phyloP scores from a whole-genome alignment of 2,329 filamentous ascomycete genomes.

The Aspergillus eucalypticola region DNA sequence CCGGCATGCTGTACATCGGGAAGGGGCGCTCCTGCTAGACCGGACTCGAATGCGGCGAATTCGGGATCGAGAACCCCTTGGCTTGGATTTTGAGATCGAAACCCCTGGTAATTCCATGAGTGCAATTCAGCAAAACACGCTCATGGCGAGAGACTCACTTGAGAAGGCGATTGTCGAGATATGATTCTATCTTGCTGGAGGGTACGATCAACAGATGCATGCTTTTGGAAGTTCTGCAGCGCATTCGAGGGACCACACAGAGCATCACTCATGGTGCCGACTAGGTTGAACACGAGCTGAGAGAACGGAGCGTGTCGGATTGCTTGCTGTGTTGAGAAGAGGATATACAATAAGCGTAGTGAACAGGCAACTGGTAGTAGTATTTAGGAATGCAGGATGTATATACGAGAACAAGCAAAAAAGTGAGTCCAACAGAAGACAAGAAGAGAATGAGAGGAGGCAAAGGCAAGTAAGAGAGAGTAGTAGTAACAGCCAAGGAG shows the following conservation, averaged over 20 bases:
- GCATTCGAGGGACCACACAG: constrained; percentile 75
- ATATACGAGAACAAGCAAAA: neutral
- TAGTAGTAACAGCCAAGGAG: constrained; percentile 5
- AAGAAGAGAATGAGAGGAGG: constrained; percentile 6
- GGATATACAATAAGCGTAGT: neutral
- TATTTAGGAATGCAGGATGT: neutral
- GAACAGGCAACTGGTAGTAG: neutral
- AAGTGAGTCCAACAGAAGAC: neutral
- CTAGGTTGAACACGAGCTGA: neutral
- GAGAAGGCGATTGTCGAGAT: constrained; percentile 54
- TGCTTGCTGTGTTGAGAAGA: neutral
- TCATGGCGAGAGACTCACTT: constrained; percentile 47
- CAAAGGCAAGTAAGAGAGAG: neutral
- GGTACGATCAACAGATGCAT: constrained; percentile 66
- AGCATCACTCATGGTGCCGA: constrained; percentile 61
- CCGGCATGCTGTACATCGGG: constrained; percentile 41
- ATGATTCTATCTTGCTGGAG: constrained; percentile 71
- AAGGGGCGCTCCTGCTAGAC: constrained; percentile 32
- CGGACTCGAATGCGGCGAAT: constrained; percentile 66
- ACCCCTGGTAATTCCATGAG: constrained; percentile 51
- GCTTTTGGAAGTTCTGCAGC: constrained; percentile 71
- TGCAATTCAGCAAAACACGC: neutral
- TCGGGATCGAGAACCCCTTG: constrained; percentile 63
- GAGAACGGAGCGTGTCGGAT: neutral
- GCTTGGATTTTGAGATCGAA: constrained; percentile 60